These are phyloP conservation scores for Halenospora varia DNA, from an alignment of 495 filamentous ascomycete species.

Conservation along the genomic window DNA sequence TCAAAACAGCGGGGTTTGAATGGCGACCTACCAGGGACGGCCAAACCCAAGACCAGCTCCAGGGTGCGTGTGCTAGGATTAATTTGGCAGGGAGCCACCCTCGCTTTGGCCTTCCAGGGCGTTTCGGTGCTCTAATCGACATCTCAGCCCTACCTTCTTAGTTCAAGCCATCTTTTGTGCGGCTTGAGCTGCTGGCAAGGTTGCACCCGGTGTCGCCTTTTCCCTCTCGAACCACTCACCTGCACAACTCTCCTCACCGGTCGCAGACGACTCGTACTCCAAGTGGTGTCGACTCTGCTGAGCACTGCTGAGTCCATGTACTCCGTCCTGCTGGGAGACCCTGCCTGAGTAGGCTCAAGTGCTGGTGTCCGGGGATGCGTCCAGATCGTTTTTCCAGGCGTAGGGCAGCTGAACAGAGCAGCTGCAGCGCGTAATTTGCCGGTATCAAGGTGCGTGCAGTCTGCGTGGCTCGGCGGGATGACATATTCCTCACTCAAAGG, in stretches of 20 bases:
- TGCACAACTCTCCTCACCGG: background rate
- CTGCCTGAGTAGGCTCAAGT: too few species aligned
- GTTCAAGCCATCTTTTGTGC: background rate
- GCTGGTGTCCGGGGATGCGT: background rate
- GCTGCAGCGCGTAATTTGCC: conserved; percentile 6
- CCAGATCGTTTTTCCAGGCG: background rate
- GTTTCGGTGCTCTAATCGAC: background rate
- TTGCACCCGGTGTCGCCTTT: background rate
- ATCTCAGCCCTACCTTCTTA: conserved; percentile 4
- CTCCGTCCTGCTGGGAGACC: too few species aligned
- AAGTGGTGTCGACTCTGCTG: too few species aligned
- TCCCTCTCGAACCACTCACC: background rate
- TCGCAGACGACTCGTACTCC: background rate
- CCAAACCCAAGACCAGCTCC: too few species aligned
- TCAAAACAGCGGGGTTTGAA: background rate
- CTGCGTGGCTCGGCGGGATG: conserved; percentile 10
- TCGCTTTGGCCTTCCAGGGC: background rate
- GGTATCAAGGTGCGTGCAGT: conserved; percentile 2
- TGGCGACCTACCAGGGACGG: background rate
- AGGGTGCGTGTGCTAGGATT: too few species aligned
- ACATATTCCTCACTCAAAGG: background rate
- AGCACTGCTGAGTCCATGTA: too few species aligned
- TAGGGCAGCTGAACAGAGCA: conserved; percentile 14
- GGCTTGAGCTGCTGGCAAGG: conserved; percentile 3
- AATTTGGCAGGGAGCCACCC: background rate